These are phyloP conservation scores for Senna tora DNA, from an alignment of 306 rosid genomes.

Conservation along the genomic window DNA sequence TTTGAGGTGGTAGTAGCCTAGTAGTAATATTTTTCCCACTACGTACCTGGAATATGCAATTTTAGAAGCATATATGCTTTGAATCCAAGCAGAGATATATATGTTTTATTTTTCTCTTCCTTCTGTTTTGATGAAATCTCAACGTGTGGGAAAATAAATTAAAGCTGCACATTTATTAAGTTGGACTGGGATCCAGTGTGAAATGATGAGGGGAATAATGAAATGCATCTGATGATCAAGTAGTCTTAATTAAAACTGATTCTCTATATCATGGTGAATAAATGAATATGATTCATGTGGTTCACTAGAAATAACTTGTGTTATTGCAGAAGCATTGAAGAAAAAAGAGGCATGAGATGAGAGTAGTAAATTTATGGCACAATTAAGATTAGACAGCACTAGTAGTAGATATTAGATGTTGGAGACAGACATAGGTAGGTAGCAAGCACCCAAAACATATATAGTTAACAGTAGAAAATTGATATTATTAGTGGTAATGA, in stretches of 20 bases:
- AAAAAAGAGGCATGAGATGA: neutral
- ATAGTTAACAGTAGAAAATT: neutral
- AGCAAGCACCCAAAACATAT: neutral
- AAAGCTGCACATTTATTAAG: neutral
- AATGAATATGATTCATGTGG: neutral
- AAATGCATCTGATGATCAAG: slow-evolving; percentile 1
- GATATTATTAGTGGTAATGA: neutral
- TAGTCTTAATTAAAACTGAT: neutral
- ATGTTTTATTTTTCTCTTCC: too few species aligned
- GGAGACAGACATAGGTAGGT: neutral
- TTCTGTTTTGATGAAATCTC: too few species aligned
- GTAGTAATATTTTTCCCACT: too few species aligned
- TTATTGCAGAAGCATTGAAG: neutral
- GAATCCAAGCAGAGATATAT: too few species aligned
- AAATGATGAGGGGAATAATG: neutral
- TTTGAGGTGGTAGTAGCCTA: too few species aligned
- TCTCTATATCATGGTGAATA: too few species aligned
- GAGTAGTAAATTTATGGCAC: neutral
- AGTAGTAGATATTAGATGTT: neutral
- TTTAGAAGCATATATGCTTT: too few species aligned
- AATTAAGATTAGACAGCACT: neutral
- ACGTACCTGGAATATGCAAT: too few species aligned
- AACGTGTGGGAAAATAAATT: too few species aligned
- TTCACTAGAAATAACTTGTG: neutral
- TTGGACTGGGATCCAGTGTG: neutral